Percentiles rank a stretch among this genome's conserved stretches.
Evolutionary conservation across 2,329 filamentous ascomycete genomes (phyloP).

Genomic region (Fonsecaea erecta): DNA sequence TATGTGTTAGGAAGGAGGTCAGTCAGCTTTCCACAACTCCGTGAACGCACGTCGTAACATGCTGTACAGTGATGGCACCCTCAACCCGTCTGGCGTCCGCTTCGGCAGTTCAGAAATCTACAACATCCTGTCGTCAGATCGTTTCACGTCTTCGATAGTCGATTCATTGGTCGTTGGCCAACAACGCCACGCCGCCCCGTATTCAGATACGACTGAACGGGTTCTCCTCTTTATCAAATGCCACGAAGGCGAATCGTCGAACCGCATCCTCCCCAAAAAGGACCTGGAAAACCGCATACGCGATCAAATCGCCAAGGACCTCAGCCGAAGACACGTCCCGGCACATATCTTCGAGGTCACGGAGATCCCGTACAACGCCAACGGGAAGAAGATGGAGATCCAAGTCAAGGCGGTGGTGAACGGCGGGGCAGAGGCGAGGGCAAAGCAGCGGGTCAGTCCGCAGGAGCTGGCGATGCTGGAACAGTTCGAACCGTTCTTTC

Average conservation of each 20-base stretch:
- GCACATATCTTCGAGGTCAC: conserved; percentile 17
- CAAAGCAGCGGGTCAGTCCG: conserved; percentile 15
- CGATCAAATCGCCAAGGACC: conserved; percentile 65
- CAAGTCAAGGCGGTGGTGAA: conserved; percentile 23
- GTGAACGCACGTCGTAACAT: neutral
- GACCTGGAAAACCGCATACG: conserved; percentile 65
- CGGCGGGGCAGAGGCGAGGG: conserved; percentile 12
- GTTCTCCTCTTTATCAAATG: conserved; percentile 28
- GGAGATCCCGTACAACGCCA: conserved; percentile 29
- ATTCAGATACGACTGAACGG: conserved; percentile 21
- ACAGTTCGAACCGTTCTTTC: conserved; percentile 20
- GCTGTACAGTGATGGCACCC: conserved; percentile 44
- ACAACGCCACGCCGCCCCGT: conserved; percentile 9
- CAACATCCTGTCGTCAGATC: conserved; percentile 58
- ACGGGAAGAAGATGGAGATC: conserved; percentile 33
- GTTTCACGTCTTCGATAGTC: conserved; percentile 8
- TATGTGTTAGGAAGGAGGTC: conserved; percentile 25
- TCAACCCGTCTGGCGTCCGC: conserved; percentile 82
- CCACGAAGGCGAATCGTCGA: neutral
- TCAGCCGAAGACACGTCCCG: conserved; percentile 54
- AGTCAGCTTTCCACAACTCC: neutral
- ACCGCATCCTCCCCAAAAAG: conserved; percentile 21
- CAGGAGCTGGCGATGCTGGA: conserved; percentile 14
- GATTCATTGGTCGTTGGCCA: conserved; percentile 24
- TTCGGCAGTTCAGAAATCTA: conserved; percentile 96